Conservation (phyloP, 257 asterid genomes). For the Eucommia ulmoides region DNA sequence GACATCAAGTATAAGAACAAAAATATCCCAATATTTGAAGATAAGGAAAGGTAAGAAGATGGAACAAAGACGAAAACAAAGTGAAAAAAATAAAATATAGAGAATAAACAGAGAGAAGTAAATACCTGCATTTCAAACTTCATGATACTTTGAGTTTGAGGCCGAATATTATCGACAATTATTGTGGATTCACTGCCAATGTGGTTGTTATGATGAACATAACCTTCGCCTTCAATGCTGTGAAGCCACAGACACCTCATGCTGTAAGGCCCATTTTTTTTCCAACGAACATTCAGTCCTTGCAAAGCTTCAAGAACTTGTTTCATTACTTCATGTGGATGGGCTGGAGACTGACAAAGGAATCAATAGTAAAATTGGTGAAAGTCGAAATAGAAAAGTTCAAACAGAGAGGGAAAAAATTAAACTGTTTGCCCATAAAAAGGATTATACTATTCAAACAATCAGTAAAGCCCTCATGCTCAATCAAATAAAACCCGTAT, state of each 20-base stretch:
- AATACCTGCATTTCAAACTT: conserved; percentile 94
- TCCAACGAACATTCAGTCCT: conserved; percentile 82
- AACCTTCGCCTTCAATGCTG: conserved; percentile 18
- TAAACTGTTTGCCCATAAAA: no score
- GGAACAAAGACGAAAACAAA: not conserved
- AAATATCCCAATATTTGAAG: not conserved
- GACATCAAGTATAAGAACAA: not conserved
- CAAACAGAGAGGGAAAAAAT: not conserved
- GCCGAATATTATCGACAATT: conserved; percentile 19
- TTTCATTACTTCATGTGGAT: conserved; percentile 75
- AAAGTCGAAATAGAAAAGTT: not conserved
- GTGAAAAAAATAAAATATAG: not conserved
- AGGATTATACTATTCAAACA: no score
- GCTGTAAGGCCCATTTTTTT: conserved; percentile 76
- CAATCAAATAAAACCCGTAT: no score
- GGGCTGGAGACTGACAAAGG: conserved; percentile 58
- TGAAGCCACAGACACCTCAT: conserved; percentile 68
- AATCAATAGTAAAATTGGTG: conserved; percentile 8
- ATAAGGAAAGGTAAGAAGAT: not conserved
- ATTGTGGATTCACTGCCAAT: conserved; percentile 23
- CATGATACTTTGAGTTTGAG: conserved; percentile 39
- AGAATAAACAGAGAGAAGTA: not conserved
- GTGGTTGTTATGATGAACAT: conserved; percentile 28
- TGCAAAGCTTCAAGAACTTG: conserved; percentile 75
- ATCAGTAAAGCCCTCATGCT: no score